Conservation (phyloP, 129 eudicot species). For the Daucus carota region DNA sequence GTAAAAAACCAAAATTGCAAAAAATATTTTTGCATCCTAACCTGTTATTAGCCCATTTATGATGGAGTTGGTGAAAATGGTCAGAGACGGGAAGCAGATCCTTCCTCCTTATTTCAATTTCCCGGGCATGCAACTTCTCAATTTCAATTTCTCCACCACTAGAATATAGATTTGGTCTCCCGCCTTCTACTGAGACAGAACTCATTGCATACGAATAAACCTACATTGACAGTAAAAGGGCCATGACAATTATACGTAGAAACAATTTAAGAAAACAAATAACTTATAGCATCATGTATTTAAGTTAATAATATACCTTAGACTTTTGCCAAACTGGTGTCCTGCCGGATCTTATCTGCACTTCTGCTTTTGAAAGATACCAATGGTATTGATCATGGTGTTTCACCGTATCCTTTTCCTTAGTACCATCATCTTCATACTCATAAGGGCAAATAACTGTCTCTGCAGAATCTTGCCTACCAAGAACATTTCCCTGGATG, state of each 20-base stretch:
- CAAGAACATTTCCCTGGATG: constrained; percentile 27
- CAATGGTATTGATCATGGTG: constrained; percentile 51
- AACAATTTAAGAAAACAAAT: neutral
- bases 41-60: constrained; percentile 51
- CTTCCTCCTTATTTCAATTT: constrained; percentile 65
- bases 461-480: constrained; percentile 29
- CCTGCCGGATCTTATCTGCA: constrained; percentile 74
- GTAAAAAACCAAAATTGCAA: neutral
- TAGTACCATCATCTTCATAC: constrained; percentile 30
- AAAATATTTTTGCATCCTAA: neutral
- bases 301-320: constrained; percentile 34
- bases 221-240: constrained; percentile 23
- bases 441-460: constrained; percentile 26
- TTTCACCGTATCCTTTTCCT: constrained; percentile 29
- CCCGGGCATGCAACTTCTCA: constrained; percentile 48
- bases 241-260: constrained; percentile 6
- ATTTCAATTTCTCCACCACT: constrained; percentile 66
- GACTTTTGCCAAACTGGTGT: constrained; percentile 88
- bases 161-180: constrained; percentile 5
- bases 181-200: constrained; percentile 21
- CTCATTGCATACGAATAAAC: constrained; percentile 54
- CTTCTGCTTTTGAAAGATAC: constrained; percentile 87
- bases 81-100: constrained; percentile 83
- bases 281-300: constrained; percentile 5
- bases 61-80: constrained; percentile 35